phyloP scores from a whole-genome alignment of 805 yeast genomes.

The Candida peoriensis region DNA sequence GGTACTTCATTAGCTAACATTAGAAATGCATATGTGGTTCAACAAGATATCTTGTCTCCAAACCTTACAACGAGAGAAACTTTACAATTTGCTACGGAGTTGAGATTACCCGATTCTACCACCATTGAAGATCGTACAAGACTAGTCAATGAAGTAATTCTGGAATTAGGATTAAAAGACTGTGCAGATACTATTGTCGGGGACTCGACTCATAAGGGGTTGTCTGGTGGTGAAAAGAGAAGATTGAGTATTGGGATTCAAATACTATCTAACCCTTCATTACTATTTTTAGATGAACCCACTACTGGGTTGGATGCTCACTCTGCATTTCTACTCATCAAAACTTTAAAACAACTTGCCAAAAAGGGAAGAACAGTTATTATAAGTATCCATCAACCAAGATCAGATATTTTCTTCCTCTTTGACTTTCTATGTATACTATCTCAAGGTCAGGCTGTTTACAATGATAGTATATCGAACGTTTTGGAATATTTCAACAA shows the following conservation, averaged over 20 bases:
- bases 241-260: conserved; percentile 81
- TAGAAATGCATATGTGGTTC: conserved; percentile 60
- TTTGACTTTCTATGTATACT: conserved; percentile 68
- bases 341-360: conserved; percentile 57
- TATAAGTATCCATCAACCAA: conserved; percentile 80
- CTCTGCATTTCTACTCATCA: conserved; percentile 63
- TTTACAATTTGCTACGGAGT: conserved; percentile 63
- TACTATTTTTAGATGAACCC: conserved; percentile 80
- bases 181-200: conserved; percentile 63
- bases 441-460: conserved; percentile 50
- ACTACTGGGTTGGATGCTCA: conserved; percentile 85
- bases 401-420: conserved; percentile 69
- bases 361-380: conserved; percentile 63
- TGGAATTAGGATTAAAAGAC: conserved; percentile 66
- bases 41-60: conserved; percentile 70
- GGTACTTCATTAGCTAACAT: conserved; percentile 21
- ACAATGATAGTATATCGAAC: conserved; percentile 37
- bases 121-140: conserved; percentile 36
- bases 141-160: conserved; percentile 58
- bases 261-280: conserved; percentile 68
- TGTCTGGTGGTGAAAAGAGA: conserved; percentile 86
- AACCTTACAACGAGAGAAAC: conserved; percentile 73
- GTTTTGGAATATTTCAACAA: conserved; percentile 42
- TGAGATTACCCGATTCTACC: conserved; percentile 50
- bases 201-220: conserved; percentile 46